Conservation (phyloP, 345 rosid species). For the Hypericum androsaemum region DNA sequence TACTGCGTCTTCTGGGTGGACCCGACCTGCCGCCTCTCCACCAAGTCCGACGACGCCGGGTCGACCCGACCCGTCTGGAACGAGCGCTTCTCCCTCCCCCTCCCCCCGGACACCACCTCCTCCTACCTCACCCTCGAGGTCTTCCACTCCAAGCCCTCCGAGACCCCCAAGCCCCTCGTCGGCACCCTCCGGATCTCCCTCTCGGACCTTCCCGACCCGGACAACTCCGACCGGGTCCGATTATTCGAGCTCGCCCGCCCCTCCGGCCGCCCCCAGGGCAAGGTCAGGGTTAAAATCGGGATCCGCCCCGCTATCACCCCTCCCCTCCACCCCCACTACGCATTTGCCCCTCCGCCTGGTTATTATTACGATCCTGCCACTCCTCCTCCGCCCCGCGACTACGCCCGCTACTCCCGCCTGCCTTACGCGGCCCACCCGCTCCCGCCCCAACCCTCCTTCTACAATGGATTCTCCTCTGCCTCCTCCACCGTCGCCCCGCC, state of each 20-base stretch:
- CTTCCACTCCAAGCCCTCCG: conserved; percentile 18
- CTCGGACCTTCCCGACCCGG: conserved; percentile 1
- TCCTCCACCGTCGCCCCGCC: no score
- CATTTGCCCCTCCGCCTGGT: conserved; percentile 25
- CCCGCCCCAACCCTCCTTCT: no score
- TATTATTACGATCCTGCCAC: conserved; percentile 6
- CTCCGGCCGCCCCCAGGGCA: conserved; percentile 17
- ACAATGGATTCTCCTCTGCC: no score
- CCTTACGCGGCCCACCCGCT: conserved; percentile 2
- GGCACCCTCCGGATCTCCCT: conserved; percentile 14
- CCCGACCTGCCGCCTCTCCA: conserved; percentile 13
- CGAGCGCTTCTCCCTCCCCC: conserved; percentile 18
- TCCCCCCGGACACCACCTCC: conserved; percentile 15
- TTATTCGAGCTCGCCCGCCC: conserved; percentile 10
- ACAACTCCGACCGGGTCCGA: not conserved
- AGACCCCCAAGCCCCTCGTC: conserved; percentile 16
- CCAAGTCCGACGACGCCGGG: conserved; percentile 13
- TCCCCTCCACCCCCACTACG: conserved; percentile 15
- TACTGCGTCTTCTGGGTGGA: conserved; percentile 14
- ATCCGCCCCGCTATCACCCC: conserved; percentile 13
- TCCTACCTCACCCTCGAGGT: conserved; percentile 15
- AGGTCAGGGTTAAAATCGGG: conserved; percentile 9
- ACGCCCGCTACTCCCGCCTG: conserved; percentile 28
- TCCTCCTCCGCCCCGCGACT: conserved; percentile 20
- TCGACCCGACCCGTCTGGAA: conserved; percentile 19